Evolutionary conservation across 108 stramenopile genomes (phyloP).

Genomic region (Cyclotella sp.): DNA sequence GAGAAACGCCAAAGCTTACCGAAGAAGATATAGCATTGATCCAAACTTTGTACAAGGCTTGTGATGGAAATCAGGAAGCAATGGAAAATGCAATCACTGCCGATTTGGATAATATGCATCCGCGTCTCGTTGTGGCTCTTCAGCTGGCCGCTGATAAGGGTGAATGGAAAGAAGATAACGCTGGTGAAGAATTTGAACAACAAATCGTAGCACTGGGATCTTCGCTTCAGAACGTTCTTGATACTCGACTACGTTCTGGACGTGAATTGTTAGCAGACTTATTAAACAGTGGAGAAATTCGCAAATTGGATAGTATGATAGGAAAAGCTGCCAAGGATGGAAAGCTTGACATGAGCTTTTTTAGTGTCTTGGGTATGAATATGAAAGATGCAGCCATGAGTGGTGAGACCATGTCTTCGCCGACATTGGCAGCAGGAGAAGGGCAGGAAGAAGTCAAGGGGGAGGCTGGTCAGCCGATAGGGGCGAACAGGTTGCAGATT

Average conservation of each 20-base stretch:
- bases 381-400: constrained; percentile 67
- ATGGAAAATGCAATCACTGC: constrained; percentile 42
- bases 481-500: constrained; percentile 70
- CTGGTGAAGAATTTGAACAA: constrained; percentile 34
- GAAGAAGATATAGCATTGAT: constrained; percentile 39
- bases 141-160: constrained; percentile 45
- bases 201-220: constrained; percentile 52
- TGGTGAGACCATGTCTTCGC: constrained; percentile 12
- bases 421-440: constrained; percentile 17
- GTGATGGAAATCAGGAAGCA: constrained; percentile 15
- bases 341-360: constrained; percentile 83
- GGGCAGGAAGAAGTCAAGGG: constrained; percentile 28
- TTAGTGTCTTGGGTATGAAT: constrained; percentile 81
- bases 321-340: constrained; percentile 77
- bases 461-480: constrained; percentile 38
- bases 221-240: constrained; percentile 61
- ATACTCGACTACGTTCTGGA: constrained; percentile 60
- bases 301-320: constrained; percentile 82
- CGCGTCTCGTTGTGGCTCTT: constrained; percentile 46
- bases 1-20: constrained; percentile 41
- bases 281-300: constrained; percentile 79
- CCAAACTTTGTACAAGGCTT: constrained; percentile 23
- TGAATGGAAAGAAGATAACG: constrained; percentile 37
- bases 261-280: constrained; percentile 60
- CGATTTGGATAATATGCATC: constrained; percentile 42